A percentile compares a stretch with the other conserved stretches of the same genome.
Evolutionary conservation across 768 basidiomycete genomes (phyloP).

Genomic region (Pisolithus tinctorius): DNA sequence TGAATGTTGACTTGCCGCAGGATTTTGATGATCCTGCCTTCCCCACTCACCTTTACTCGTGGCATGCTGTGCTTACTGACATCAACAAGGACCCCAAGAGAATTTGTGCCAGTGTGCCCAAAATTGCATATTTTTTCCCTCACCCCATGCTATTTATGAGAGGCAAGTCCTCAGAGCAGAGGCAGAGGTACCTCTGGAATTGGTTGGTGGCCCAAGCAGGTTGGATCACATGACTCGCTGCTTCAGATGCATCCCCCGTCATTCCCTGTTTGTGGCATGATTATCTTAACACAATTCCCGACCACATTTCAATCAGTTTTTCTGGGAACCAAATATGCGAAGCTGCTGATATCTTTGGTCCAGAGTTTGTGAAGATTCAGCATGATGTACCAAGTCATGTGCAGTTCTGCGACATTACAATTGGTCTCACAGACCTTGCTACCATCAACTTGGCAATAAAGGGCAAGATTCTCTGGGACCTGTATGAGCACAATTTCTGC

Average conservation of each 20-base stretch:
- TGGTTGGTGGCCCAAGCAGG: not conserved
- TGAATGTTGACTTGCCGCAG: not conserved
- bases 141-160: not conserved
- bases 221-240: not conserved
- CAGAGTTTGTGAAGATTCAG: not conserved
- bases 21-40: not conserved
- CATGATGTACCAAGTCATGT: not conserved
- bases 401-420: not conserved
- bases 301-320: not conserved
- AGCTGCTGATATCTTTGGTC: not conserved
- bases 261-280: not conserved
- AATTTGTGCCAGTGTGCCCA: not conserved
- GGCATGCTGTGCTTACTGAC: not conserved
- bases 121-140: not conserved
- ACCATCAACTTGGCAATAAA: not conserved
- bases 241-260: not conserved
- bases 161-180: not conserved
- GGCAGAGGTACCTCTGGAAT: not conserved
- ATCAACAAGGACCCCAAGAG: not conserved
- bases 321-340: not conserved
- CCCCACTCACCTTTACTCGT: not conserved
- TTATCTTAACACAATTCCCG: not conserved
- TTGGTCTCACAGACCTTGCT: not conserved
- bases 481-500: slow-evolving; percentile 11
- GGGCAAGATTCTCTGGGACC: slow-evolving; percentile 12